These are phyloP conservation scores for Kwoniella newhampshirensis DNA, from an alignment of 768 basidiomycete species.

Conservation along the genomic window DNA sequence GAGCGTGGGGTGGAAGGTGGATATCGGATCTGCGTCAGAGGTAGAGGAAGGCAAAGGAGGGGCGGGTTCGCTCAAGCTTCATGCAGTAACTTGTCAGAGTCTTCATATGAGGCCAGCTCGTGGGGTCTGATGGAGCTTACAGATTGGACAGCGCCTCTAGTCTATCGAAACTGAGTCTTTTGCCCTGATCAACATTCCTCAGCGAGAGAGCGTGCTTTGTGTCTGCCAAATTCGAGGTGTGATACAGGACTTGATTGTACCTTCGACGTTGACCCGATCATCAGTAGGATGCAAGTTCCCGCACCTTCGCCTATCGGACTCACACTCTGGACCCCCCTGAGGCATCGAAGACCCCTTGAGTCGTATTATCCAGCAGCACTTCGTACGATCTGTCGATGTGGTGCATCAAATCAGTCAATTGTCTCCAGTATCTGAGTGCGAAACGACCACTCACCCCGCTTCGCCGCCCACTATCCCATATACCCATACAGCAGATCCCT, in stretches of 20 bases:
- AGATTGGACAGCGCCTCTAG: conserved; percentile 24
- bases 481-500: conserved; percentile 24
- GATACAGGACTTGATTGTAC: conserved; percentile 33
- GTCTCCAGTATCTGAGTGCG: not conserved
- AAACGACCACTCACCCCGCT: conserved; percentile 18
- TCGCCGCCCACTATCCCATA: conserved; percentile 21
- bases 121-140: too few relatives aligned
- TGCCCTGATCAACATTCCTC: conserved; percentile 28
- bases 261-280: conserved; percentile 4
- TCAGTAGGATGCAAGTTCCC: not conserved
- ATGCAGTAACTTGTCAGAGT: not conserved
- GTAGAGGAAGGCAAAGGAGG: not conserved
- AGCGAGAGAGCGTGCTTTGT: conserved; percentile 27
- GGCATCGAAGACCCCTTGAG: conserved; percentile 29
- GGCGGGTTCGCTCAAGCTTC: not conserved
- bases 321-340: conserved; percentile 26
- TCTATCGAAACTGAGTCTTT: conserved; percentile 34
- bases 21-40: not conserved
- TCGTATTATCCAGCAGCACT: conserved; percentile 29
- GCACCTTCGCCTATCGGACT: conserved; percentile 10
- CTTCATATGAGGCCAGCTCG: not conserved
- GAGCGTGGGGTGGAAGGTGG: conserved; percentile 10
- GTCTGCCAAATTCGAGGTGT: conserved; percentile 20
- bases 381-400: conserved; percentile 24
- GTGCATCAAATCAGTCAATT: too few relatives aligned